Evolutionary conservation across 164 flowering plant genomes (phyloP).

Genomic region (Cinnamomum chago): DNA sequence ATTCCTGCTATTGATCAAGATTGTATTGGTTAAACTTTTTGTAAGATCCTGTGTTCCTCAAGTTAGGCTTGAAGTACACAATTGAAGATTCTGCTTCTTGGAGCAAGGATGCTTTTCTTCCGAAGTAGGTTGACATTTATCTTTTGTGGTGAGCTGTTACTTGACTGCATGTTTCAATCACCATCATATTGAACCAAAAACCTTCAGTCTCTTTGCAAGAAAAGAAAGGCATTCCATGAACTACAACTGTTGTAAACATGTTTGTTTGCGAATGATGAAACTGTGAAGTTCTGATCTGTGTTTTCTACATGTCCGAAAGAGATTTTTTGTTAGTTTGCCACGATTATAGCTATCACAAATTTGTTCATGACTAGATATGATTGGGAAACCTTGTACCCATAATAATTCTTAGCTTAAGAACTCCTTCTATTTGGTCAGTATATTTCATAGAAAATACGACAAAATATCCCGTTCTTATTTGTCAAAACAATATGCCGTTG

Average conservation of each 20-base stretch:
- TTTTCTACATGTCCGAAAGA: not conserved
- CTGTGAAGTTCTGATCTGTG: not conserved
- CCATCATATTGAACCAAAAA: not conserved
- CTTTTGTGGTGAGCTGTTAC: not conserved
- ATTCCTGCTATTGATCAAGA: not conserved
- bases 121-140: not conserved
- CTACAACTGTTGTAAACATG: not conserved
- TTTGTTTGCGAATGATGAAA: not conserved
- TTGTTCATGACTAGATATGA: not conserved
- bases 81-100: not conserved
- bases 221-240: not conserved
- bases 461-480: not conserved
- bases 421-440: not conserved
- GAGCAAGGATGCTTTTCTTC: not conserved
- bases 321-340: not conserved
- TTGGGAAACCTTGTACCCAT: not conserved
- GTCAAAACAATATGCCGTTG: not conserved
- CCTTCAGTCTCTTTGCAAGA: not conserved
- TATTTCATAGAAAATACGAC: not conserved
- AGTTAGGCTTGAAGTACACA: not conserved
- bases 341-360: not conserved
- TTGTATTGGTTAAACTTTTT: not conserved
- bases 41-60: not conserved
- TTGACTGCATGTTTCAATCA: not conserved
- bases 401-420: not conserved